Percentiles rank a stretch among this genome's conserved stretches.
These are phyloP conservation scores for Verbena officinalis DNA, from an alignment of 257 asterid genomes.

Conservation along the genomic window DNA sequence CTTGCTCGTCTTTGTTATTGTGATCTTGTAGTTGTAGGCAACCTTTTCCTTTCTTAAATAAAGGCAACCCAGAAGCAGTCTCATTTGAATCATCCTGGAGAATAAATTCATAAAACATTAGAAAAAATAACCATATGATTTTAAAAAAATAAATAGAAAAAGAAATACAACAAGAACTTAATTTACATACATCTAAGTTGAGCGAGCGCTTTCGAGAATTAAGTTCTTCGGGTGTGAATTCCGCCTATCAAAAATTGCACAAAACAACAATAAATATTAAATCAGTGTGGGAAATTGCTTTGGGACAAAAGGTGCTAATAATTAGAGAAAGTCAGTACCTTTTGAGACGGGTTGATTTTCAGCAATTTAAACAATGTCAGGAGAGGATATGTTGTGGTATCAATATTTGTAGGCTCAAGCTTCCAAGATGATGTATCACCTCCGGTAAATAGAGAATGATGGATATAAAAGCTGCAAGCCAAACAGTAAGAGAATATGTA, in stretches of 20 bases:
- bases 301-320: not conserved
- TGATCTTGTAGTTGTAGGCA: slow-evolving; percentile 36
- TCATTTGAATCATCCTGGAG: slow-evolving; percentile 51
- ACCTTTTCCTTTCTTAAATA: slow-evolving; percentile 57
- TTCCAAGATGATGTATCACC: slow-evolving; percentile 70
- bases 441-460: slow-evolving; percentile 53
- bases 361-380: slow-evolving; percentile 61
- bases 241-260: slow-evolving; percentile 52
- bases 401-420: slow-evolving; percentile 65
- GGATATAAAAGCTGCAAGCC: slow-evolving; percentile 73
- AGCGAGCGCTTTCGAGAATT: slow-evolving; percentile 68
- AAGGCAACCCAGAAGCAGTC: slow-evolving; percentile 39
- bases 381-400: slow-evolving; percentile 71
- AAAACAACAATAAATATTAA: slow-evolving; percentile 2
- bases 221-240: slow-evolving; percentile 84
- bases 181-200: slow-evolving; percentile 43
- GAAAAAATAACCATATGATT: not conserved
- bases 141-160: not conserved
- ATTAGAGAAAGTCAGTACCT: slow-evolving; percentile 42
- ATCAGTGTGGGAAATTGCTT: not conserved
- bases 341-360: slow-evolving; percentile 58
- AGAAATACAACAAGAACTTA: not conserved
- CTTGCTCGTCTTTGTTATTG: slow-evolving; percentile 54
- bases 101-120: slow-evolving; percentile 21
- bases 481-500: not conserved